Conservation (phyloP, 164 flowering plant genomes). For the Magnolia kwangsiensis region DNA sequence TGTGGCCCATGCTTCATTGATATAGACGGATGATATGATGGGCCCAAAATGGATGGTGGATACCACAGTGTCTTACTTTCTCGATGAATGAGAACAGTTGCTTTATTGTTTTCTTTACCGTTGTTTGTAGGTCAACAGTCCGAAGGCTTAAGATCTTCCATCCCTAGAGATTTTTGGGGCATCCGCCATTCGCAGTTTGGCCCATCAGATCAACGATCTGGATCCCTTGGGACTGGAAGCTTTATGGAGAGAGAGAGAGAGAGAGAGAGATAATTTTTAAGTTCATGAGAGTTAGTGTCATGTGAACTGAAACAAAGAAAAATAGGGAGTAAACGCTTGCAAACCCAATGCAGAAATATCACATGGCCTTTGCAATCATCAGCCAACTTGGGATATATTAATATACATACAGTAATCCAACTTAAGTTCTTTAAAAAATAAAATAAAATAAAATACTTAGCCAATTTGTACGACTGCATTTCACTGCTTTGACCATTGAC, state of each 20-base stretch:
- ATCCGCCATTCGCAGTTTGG: too few species aligned
- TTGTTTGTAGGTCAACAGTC: too few species aligned
- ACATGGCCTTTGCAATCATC: constrained; percentile 12
- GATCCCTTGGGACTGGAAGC: too few species aligned
- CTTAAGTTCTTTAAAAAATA: neutral
- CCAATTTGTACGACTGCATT: constrained; percentile 5
- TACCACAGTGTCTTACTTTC: too few species aligned
- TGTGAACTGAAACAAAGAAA: constrained; percentile 3
- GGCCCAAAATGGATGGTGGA: too few species aligned
- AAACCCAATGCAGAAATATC: constrained; percentile 2
- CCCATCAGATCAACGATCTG: too few species aligned
- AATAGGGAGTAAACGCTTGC: neutral
- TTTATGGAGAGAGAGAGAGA: neutral
- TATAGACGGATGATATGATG: too few species aligned
- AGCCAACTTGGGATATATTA: constrained; percentile 6
- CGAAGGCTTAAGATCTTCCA: too few species aligned
- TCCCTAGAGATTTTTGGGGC: too few species aligned
- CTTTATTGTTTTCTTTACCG: too few species aligned
- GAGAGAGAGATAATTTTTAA: neutral
- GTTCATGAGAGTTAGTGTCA: neutral
- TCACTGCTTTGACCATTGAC: constrained; percentile 5
- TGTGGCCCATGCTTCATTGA: too few species aligned
- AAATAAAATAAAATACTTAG: neutral
- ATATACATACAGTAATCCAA: neutral
- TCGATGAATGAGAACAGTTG: too few species aligned